Conservation (phyloP, 768 basidiomycete genomes). For the Lentinula guzmanii region DNA sequence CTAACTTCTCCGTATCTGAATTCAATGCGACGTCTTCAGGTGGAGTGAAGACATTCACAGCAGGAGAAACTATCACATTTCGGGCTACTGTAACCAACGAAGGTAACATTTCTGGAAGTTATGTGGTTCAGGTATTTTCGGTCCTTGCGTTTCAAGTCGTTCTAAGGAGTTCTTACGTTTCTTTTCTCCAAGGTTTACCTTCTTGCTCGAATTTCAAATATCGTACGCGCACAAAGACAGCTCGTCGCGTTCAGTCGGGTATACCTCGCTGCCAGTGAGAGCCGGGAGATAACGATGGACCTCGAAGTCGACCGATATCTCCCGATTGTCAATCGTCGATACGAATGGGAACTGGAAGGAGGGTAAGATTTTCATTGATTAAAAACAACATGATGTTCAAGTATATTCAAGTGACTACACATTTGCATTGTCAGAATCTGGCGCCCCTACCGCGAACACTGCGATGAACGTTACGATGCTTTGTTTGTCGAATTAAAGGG, state of each 20-base stretch:
- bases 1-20: conserved; percentile 11
- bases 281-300: conserved; percentile 10
- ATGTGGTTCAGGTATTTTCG: conserved; percentile 16
- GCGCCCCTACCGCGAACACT: conserved; percentile 13
- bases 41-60: conserved; percentile 12
- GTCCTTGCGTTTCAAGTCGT: not conserved
- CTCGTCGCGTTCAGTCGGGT: conserved; percentile 17
- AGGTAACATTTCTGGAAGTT: conserved; percentile 14
- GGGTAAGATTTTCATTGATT: conserved; percentile 4
- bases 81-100: conserved; percentile 16
- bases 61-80: conserved; percentile 16
- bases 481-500: conserved; percentile 6
- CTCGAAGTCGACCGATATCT: conserved; percentile 20
- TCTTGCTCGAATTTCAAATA: conserved; percentile 15
- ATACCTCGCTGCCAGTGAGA: conserved; percentile 14
- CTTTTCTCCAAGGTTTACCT: conserved; percentile 13
- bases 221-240: conserved; percentile 14
- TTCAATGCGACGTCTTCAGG: conserved; percentile 15
- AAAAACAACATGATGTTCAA: not conserved
- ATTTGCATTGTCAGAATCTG: conserved; percentile 17
- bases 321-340: conserved; percentile 14
- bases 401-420: conserved; percentile 9
- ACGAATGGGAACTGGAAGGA: conserved; percentile 18
- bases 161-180: not conserved
- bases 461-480: conserved; percentile 17